phyloP scores from a whole-genome alignment of 257 asterid species.

The Solanum sitiens region DNA sequence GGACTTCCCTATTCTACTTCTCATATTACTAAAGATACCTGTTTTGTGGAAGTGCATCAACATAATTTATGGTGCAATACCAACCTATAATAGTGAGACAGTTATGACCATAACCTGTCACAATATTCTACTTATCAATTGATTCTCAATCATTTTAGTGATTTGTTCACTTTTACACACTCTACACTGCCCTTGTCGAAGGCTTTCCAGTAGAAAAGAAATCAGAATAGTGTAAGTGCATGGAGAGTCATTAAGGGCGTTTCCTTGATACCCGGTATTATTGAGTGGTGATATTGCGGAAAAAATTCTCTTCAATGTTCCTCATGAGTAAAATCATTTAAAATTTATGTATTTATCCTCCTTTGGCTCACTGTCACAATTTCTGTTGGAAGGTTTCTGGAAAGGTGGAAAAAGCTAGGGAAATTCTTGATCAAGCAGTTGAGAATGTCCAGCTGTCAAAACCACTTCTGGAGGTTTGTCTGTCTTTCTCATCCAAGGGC shows the following conservation, averaged over 20 bases:
- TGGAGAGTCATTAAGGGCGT: not conserved
- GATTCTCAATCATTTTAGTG: not conserved
- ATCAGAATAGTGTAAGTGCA: not conserved
- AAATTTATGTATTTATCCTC: not conserved
- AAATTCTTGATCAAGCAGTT: conserved; percentile 50
- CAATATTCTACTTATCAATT: not conserved
- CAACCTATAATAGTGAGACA: not conserved
- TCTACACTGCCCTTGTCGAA: not conserved
- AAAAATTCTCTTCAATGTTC: not conserved
- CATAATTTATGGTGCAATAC: not conserved
- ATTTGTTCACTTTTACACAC: not conserved
- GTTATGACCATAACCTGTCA: not conserved
- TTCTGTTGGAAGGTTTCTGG: conserved; percentile 44
- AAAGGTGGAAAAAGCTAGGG: conserved; percentile 42
- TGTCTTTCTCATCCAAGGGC: not conserved
- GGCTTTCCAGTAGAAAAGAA: not conserved
- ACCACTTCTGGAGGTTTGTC: conserved; percentile 79
- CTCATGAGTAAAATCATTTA: not conserved
- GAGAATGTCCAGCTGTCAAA: conserved; percentile 69
- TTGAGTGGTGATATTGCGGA: not conserved
- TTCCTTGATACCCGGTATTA: not conserved
- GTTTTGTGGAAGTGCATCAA: not conserved
- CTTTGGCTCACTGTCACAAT: not conserved
- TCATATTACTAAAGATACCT: not conserved
- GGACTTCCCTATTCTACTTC: not conserved